Evolutionary conservation across 2,329 filamentous ascomycete species (phyloP), one percentile per base, ranked within the genome.

Genomic region (Microcyclospora tardicrescens): DNA sequence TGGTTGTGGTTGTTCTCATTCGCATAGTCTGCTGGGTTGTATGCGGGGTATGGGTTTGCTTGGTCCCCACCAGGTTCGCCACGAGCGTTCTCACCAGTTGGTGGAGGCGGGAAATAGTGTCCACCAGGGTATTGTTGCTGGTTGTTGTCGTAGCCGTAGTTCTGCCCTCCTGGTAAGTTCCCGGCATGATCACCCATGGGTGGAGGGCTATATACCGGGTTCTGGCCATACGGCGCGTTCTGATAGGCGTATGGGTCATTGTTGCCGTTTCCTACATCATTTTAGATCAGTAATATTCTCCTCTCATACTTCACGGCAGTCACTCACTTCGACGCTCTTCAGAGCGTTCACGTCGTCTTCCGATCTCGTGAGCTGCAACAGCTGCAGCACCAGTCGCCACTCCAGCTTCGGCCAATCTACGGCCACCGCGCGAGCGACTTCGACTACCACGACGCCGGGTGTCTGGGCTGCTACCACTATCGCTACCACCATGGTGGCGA

Each of bases 301-400:
- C 27, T 11, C 38, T 38, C 13, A 32, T 29, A 31, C 33, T 29
- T 35, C 36, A n/a, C 28, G 38, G 35, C 29, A 35, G 31, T 45
- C 35, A 28, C 33, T 33, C 14, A 71, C 69, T 28, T 64, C 64
- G 30, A 32, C 35, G 27, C 15, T 38, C 30, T 51, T 69, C 69
- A 58, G 71, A 75, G 36, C 69, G 68, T 47, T 76, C 71, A 43
- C 69, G 67, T 37, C 66, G 61, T 59, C 73, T 72, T 16, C 68
- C 64, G 48, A 71, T 66, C 51, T 77, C 71, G 51, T 75, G 68
- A 12, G 72, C 72, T 10, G 51, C 53, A 33, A 73, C 60, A 16
- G 70, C 73, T 36, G 69, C 71, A 14, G 68, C 72, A 37, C 69
- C 72, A 42, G 74, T 74, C 36, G 72, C 72, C 19, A 73, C 65